A percentile compares a stretch with the other conserved stretches of the same genome.
Evolutionary conservation across 2,329 filamentous ascomycete species (phyloP).

Genomic region (Chaetomiaceae sp.): DNA sequence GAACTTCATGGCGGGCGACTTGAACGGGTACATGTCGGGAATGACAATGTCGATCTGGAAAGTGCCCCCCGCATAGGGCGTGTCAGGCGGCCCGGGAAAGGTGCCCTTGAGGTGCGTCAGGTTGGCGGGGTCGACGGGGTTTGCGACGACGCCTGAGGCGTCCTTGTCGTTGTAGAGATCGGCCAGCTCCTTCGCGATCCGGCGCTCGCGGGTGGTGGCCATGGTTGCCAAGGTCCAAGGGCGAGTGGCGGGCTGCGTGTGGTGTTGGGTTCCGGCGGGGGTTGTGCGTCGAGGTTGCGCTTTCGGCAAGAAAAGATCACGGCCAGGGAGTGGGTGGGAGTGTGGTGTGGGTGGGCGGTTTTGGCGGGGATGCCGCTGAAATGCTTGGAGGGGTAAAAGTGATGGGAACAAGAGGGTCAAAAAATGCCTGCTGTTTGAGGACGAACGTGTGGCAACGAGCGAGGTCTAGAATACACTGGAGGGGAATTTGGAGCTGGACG

Average conservation of each 20-base stretch:
- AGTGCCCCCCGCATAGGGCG: slow-evolving; percentile 83
- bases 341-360: neutral
- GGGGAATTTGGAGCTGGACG: neutral
- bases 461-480: neutral
- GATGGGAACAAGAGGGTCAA: neutral
- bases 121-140: slow-evolving; percentile 60
- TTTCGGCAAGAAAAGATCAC: neutral
- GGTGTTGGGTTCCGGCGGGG: neutral
- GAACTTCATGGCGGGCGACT: slow-evolving; percentile 86
- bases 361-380: neutral
- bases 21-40: slow-evolving; percentile 86
- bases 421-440: neutral
- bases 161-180: slow-evolving; percentile 69
- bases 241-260: neutral
- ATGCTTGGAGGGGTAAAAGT: slow-evolving; percentile 4
- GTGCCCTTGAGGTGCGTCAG: slow-evolving; percentile 77
- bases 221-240: slow-evolving; percentile 29
- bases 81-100: slow-evolving; percentile 84
- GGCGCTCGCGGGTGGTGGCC: slow-evolving; percentile 50
- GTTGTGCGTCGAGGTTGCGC: neutral
- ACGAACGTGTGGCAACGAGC: neutral
- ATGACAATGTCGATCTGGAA: slow-evolving; percentile 83
- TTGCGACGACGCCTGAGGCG: slow-evolving; percentile 69
- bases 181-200: slow-evolving; percentile 69
- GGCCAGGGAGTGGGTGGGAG: neutral